Conservation (phyloP, 176 grass and related monocot species). For the Elymus sibiricus region DNA sequence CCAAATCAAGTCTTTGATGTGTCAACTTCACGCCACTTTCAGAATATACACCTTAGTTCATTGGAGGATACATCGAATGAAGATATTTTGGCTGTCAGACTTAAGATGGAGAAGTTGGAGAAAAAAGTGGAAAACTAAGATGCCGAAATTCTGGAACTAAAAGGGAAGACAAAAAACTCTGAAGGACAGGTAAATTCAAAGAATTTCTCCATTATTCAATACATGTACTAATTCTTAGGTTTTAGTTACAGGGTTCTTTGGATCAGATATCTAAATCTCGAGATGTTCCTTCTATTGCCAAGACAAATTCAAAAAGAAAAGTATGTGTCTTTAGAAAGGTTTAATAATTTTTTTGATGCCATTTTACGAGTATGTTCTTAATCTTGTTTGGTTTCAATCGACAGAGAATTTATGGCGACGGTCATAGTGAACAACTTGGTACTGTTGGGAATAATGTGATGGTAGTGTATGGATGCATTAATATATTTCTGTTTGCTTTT, state of each 20-base stretch:
- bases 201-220: neutral
- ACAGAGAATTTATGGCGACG: neutral
- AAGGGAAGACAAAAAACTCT: neutral
- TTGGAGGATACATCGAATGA: neutral
- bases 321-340: neutral
- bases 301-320: neutral
- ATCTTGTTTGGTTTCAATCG: neutral
- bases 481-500: neutral
- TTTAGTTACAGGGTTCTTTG: too few species aligned
- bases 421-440: neutral
- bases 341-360: neutral
- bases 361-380: neutral
- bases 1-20: neutral
- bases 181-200: neutral
- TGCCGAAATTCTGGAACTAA: constrained; percentile 1
- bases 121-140: neutral
- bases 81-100: neutral
- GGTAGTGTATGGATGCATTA: neutral
- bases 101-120: neutral
- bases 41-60: neutral
- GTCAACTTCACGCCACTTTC: neutral
- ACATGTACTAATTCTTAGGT: neutral
- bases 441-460: neutral
- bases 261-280: too few species aligned
- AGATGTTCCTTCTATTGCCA: neutral